Evolutionary conservation across 1,284 basidiomycete species (phyloP).

Genomic region (Apiotrichum montevideense): DNA sequence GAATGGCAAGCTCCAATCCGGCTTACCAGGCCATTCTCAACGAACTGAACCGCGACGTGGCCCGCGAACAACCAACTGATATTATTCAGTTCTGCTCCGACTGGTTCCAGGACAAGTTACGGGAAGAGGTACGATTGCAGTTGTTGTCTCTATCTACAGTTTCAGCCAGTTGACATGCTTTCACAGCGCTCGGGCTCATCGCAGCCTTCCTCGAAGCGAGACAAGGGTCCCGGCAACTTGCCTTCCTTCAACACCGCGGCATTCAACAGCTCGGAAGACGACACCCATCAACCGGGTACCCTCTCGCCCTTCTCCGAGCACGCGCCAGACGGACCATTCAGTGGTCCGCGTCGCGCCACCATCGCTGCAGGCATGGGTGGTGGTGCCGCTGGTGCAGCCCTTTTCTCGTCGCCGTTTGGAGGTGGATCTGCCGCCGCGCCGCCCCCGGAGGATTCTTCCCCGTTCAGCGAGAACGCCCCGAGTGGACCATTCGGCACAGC

Average conservation of each 20-base stretch:
- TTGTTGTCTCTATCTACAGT: too few relatives aligned
- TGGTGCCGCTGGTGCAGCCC: slow-evolving; percentile 34
- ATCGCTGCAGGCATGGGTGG: slow-evolving; percentile 14
- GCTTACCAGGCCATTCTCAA: slow-evolving; percentile 54
- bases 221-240: slow-evolving; percentile 64
- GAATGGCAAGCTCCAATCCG: slow-evolving; percentile 9
- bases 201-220: slow-evolving; percentile 1
- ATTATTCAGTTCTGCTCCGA: slow-evolving; percentile 89
- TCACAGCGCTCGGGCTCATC: slow-evolving; percentile 5
- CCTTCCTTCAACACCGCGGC: slow-evolving; percentile 54
- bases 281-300: slow-evolving; percentile 43
- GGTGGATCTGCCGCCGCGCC: slow-evolving; percentile 3
- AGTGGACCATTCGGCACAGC: slow-evolving; percentile 11
- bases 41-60: slow-evolving; percentile 79
- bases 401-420: slow-evolving; percentile 28
- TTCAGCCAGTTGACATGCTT: neutral
- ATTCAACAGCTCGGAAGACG: slow-evolving; percentile 40
- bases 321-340: slow-evolving; percentile 41
- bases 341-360: slow-evolving; percentile 27
- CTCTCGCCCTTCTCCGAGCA: slow-evolving; percentile 47
- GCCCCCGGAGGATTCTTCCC: slow-evolving; percentile 12
- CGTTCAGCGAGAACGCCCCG: slow-evolving; percentile 27
- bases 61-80: slow-evolving; percentile 78
- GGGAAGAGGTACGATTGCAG: slow-evolving; percentile 38
- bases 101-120: slow-evolving; percentile 70